These are phyloP conservation scores for Nymphaea thermarum DNA, from an alignment of 164 flowering plant genomes.

Conservation along the genomic window DNA sequence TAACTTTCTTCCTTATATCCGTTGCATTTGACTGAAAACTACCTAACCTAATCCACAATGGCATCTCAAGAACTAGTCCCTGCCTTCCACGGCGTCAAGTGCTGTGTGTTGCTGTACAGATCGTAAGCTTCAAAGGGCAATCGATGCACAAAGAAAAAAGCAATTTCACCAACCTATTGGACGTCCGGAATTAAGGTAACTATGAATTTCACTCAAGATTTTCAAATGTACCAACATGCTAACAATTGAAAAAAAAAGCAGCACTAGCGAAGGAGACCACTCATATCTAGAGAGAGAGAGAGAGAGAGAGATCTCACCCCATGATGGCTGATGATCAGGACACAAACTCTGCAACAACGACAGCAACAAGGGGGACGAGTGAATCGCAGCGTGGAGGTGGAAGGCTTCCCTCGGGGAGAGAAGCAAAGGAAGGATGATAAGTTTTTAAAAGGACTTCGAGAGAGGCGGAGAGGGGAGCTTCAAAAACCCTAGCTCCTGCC, in stretches of 20 bases:
- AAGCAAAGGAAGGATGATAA: background rate
- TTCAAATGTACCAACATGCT: too few species aligned
- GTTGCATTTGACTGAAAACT: background rate
- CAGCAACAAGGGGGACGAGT: too few species aligned
- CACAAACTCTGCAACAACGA: background rate
- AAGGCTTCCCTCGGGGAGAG: background rate
- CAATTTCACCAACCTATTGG: too few species aligned
- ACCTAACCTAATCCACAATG: background rate
- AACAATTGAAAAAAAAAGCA: too few species aligned
- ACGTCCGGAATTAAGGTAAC: too few species aligned
- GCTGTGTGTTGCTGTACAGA: background rate
- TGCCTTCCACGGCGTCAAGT: background rate
- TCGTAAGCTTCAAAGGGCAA: background rate
- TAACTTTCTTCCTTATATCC: background rate
- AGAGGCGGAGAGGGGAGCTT: background rate
- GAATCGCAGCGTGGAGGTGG: background rate
- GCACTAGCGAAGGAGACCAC: too few species aligned
- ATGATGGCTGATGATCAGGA: background rate
- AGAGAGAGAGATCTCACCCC: background rate
- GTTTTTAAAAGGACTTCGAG: too few species aligned
- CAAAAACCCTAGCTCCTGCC: background rate
- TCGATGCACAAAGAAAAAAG: background rate
- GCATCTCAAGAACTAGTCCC: background rate
- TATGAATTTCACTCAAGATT: too few species aligned
- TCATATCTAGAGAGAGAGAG: too few species aligned